Base-by-base conservation (phyloP, 768 basidiomycete species). In the Flagelloscypha sp. region DNA sequence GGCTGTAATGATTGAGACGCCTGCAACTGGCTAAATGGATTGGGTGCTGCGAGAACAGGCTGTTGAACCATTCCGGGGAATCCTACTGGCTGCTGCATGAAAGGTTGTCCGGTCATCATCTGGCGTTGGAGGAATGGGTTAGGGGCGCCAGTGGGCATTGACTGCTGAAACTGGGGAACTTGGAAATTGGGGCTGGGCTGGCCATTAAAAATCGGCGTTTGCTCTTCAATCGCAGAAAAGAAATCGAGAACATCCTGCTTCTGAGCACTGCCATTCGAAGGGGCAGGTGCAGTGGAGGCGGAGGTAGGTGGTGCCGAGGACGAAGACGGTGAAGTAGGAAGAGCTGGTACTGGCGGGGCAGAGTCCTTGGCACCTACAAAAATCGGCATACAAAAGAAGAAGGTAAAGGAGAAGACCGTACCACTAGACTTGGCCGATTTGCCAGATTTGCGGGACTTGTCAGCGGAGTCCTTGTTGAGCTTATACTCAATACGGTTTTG, bases 401-500 rank as follows among this genome's bases (percentile, higher is more conserved):
- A 20, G 16, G 15, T 16, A 32, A 29, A 29, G 35, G 21, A 10
- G 22, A 20, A 29, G 27, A 27, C 49, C 61, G 28, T 47, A 65
- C 69, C 46, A 48, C 46, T 49, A 45, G 45, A 39, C 30, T 35
- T 11, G 7, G 16, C 21, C 11, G 45, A 30, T 35, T 42, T 46
- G 42, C 46, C 51, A 19, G 32, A 41, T 42, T 41, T 36, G 45
- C 37, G 10, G 17, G 47, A 55, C 25, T 55, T 55, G 35, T 85
- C 84, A 3, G 72, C 70, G 3, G 74, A 66, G 5, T 68, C 71
- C 57, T 86, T 87, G 55, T 79, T 88, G 16, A 79, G 66, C 59
- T 73, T 90, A 62, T 99, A 97, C 51, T 98, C 95, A 7, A 83
- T 63, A 42, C 94, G 65, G 57, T 97, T 98, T 58, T 87, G 80